phyloP scores from a whole-genome alignment of 176 grass and related monocot genomes.

The Eragrostis curvula region DNA sequence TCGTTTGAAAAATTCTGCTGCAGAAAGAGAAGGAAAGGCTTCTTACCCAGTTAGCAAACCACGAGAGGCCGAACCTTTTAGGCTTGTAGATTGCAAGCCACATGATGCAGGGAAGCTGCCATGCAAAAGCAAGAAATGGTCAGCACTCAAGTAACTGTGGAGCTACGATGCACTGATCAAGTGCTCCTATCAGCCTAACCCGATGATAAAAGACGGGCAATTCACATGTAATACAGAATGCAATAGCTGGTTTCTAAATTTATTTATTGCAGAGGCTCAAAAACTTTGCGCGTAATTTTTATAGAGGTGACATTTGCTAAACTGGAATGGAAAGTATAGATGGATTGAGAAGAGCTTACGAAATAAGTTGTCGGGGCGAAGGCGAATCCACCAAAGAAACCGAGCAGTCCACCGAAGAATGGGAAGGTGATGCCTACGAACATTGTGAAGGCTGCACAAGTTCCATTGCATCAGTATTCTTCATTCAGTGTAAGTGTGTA shows the following conservation, averaged over 20 bases:
- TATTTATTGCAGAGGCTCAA: no score
- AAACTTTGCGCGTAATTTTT: no score
- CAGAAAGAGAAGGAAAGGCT: neutral
- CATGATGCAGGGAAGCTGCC: slow-evolving; percentile 87
- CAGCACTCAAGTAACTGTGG: neutral
- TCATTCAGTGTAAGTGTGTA: neutral
- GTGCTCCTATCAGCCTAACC: neutral
- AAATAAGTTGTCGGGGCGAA: slow-evolving; percentile 88
- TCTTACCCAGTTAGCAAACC: slow-evolving; percentile 84
- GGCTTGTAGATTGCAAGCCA: slow-evolving; percentile 92
- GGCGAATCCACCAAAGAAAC: slow-evolving; percentile 86
- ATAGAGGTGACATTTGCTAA: neutral
- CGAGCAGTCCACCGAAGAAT: slow-evolving; percentile 73
- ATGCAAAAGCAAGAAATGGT: neutral
- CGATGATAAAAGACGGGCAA: no score
- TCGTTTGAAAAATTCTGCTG: neutral
- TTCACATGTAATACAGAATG: no score
- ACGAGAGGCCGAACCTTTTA: slow-evolving; percentile 73
- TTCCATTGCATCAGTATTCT: slow-evolving; percentile 28
- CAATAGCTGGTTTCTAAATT: no score
- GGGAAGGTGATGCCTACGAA: slow-evolving; percentile 87
- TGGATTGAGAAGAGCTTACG: slow-evolving; percentile 37
- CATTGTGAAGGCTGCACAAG: slow-evolving; percentile 79
- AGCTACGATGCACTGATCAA: neutral
- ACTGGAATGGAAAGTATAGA: neutral